Evolutionary conservation across 208 protist genomes (phyloP), one percentile per base, ranked within the genome.

Genomic region (Strigomonas culicis): DNA sequence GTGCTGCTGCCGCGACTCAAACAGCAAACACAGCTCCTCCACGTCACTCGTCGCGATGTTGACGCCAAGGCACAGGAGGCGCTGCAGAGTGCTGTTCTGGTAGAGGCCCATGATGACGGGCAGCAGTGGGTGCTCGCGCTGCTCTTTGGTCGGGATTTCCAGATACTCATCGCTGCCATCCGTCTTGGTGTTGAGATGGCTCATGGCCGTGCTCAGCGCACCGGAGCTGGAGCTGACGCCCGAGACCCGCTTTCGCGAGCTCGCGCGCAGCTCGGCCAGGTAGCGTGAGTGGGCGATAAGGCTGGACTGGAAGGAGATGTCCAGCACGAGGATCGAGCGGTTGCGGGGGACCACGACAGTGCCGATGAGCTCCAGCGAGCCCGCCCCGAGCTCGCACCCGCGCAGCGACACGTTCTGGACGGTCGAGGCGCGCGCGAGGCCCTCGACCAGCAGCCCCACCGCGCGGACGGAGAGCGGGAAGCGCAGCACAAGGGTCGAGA

Each of bases 1-100:
- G 13, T 36, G 70, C 57, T 92, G 86, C 27, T 72, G 64, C 63
- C 79, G 82, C 24, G 68, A 51, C 66, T 92, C 85, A 10, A 92
- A 79, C 62, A 75, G 81, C 13, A 66, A 64, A 63, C 85, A 92
- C 11, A 92, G 68, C 66, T 88, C 79, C 63, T 92, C 85, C 4
- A 92, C 52, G 59, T 92, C 85, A 36, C 74, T 75, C 22, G 74
- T 74, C n/a, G 66, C 36, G 60, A 88, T 79, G 52, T 79, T 78
- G 30, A 92, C 62, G n/a, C 79, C 81, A 0, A 83, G 39, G 63
- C 84, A 77, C 49, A 81, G 52, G 22, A 92, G 72, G 31, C 75
- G 68, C 21, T 59, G 68, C 8, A 92, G 61, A 0, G 70, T 68
- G 41, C 75, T 66, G 52, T 88, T 88, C 25, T 24, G 19, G 64